These are phyloP conservation scores for Heterobasidion parviporum DNA, from an alignment of 1,284 basidiomycete genomes.

Conservation along the genomic window DNA sequence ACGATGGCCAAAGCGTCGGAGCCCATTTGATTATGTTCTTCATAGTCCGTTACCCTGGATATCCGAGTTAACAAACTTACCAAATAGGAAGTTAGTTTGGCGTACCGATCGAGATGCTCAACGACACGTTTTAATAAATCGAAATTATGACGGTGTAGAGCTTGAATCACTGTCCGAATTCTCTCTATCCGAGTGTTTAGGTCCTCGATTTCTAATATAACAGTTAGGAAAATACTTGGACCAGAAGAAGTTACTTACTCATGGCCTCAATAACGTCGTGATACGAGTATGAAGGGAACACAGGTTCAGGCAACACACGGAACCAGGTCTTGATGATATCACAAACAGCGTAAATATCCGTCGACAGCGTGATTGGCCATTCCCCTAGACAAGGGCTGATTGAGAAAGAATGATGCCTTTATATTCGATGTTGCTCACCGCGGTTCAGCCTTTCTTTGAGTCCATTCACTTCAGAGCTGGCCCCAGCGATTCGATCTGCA, in stretches of 20 bases:
- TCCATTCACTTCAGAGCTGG: slow-evolving; percentile 55
- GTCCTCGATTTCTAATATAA: slow-evolving; percentile 49
- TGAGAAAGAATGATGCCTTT: background rate
- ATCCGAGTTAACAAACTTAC: background rate
- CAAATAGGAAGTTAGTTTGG: slow-evolving; percentile 4
- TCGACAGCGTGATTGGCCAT: slow-evolving; percentile 45
- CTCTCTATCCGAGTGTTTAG: slow-evolving; percentile 56
- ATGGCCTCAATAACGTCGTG: slow-evolving; percentile 60
- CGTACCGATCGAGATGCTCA: slow-evolving; percentile 76
- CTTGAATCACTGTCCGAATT: slow-evolving; percentile 59
- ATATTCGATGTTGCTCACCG: slow-evolving; percentile 26
- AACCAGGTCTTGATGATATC: slow-evolving; percentile 81
- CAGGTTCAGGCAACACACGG: slow-evolving; percentile 67
- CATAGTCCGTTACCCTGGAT: slow-evolving; percentile 73
- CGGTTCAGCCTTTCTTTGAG: slow-evolving; percentile 69
- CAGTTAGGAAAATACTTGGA: slow-evolving; percentile 5
- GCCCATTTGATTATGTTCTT: slow-evolving; percentile 82
- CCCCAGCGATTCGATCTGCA: slow-evolving; percentile 76
- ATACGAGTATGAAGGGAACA: slow-evolving; percentile 67
- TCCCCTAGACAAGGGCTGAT: slow-evolving; percentile 32
- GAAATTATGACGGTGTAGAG: slow-evolving; percentile 63
- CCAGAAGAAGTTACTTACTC: slow-evolving; percentile 34
- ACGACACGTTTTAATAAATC: slow-evolving; percentile 66
- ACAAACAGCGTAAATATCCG: slow-evolving; percentile 74
- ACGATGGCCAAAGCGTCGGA: slow-evolving; percentile 76